A percentile compares a stretch with the other conserved stretches of the same genome.
Evolutionary conservation across 352 stramenopile species (phyloP).

Genomic region (Globisporangium rhizosaccharum): DNA sequence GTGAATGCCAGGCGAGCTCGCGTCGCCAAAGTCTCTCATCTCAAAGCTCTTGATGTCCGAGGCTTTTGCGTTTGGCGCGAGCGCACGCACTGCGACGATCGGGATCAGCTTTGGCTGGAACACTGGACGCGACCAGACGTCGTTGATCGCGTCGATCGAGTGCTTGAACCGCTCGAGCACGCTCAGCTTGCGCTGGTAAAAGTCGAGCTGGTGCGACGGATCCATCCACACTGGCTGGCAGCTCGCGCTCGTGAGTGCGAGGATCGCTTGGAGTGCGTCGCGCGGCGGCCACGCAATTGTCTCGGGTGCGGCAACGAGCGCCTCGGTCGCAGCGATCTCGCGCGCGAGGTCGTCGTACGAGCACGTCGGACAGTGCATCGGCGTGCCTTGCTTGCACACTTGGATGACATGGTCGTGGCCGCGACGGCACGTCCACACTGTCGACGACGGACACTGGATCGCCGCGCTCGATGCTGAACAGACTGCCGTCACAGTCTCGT

Average conservation of each 20-base stretch:
- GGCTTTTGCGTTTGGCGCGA: background rate
- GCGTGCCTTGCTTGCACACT: conserved; percentile 46
- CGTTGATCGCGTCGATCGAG: conserved; percentile 22
- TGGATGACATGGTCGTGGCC: conserved; percentile 34
- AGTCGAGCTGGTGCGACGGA: conserved; percentile 23
- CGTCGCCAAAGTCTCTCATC: conserved; percentile 30
- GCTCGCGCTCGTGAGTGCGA: background rate
- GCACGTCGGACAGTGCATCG: conserved; percentile 44
- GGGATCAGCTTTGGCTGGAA: conserved; percentile 35
- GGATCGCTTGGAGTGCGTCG: conserved; percentile 4
- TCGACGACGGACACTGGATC: conserved; percentile 34
- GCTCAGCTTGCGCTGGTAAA: conserved; percentile 37
- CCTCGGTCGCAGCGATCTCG: conserved; percentile 18
- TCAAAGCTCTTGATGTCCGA: conserved; percentile 24
- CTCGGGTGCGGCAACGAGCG: background rate
- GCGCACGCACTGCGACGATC: conserved; percentile 15
- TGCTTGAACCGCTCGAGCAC: conserved; percentile 39
- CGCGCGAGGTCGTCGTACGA: conserved; percentile 24
- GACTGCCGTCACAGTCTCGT: conserved; percentile 20
- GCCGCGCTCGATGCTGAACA: conserved; percentile 12
- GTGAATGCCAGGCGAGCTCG: conserved; percentile 25
- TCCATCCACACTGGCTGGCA: conserved; percentile 19
- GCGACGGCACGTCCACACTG: conserved; percentile 32
- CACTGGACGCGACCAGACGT: conserved; percentile 34
- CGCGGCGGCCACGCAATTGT: conserved; percentile 5